Conservation (phyloP, 805 yeast genomes). For the Grigorovia jiainica region DNA sequence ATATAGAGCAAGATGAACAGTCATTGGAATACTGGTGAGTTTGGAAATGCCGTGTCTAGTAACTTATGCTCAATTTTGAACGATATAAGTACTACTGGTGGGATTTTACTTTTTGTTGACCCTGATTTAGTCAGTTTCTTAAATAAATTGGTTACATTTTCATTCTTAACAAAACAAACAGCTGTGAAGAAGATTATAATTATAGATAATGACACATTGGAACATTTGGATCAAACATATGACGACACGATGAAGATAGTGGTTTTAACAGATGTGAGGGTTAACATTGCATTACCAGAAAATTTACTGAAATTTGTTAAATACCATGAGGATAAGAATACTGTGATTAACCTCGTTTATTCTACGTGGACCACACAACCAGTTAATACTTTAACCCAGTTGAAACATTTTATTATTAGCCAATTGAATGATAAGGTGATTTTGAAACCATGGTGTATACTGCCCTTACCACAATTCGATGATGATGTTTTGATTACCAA, state of each 20-base stretch:
- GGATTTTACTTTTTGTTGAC: constrained; percentile 19
- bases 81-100: constrained; percentile 10
- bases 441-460: constrained; percentile 15
- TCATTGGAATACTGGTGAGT: constrained; percentile 23
- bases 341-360: constrained; percentile 1
- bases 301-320: neutral
- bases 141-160: constrained; percentile 19
- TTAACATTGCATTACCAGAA: neutral
- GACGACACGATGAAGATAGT: neutral
- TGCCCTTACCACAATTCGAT: constrained; percentile 23
- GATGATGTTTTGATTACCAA: constrained; percentile 19
- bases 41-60: constrained; percentile 10
- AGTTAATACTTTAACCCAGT: constrained; percentile 1
- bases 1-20: constrained; percentile 10
- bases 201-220: constrained; percentile 13
- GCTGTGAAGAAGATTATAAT: constrained; percentile 20
- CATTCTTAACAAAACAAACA: constrained; percentile 20
- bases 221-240: neutral
- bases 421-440: constrained; percentile 11
- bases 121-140: constrained; percentile 14
- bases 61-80: constrained; percentile 12
- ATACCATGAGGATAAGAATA: neutral
- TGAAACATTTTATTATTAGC: constrained; percentile 18
- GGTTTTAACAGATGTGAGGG: neutral
- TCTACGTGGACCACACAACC: constrained; percentile 1